These are phyloP conservation scores for Collybia sordida DNA, from an alignment of 768 basidiomycete species.

Conservation along the genomic window DNA sequence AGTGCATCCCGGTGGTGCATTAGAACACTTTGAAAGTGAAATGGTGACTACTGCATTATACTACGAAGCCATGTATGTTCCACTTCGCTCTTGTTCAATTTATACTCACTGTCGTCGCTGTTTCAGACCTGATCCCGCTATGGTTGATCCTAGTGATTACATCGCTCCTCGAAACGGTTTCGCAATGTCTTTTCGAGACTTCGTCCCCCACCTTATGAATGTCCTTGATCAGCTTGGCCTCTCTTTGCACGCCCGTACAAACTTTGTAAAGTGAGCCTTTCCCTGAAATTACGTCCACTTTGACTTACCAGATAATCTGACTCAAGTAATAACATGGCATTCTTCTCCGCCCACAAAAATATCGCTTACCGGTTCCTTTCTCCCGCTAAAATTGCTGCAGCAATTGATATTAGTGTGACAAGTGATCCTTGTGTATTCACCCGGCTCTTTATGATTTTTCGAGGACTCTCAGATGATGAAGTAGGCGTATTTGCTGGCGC, in stretches of 20 bases:
- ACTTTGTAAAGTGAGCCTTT: slow-evolving; percentile 69
- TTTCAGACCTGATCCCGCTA: slow-evolving; percentile 70
- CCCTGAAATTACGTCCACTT: neutral
- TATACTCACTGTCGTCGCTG: slow-evolving; percentile 2
- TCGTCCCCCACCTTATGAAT: slow-evolving; percentile 75
- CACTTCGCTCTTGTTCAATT: neutral
- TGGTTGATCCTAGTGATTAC: slow-evolving; percentile 78
- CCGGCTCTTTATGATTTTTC: slow-evolving; percentile 83
- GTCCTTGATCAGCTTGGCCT: slow-evolving; percentile 86
- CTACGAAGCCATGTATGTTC: slow-evolving; percentile 79
- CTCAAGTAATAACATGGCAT: slow-evolving; percentile 69
- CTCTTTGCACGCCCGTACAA: slow-evolving; percentile 78
- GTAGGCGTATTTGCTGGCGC: slow-evolving; percentile 70
- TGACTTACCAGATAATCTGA: neutral
- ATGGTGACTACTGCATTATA: slow-evolving; percentile 79
- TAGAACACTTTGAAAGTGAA: slow-evolving; percentile 85
- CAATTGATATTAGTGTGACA: slow-evolving; percentile 86
- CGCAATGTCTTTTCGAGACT: slow-evolving; percentile 81
- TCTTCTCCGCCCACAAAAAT: slow-evolving; percentile 77
- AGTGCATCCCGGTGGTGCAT: slow-evolving; percentile 80
- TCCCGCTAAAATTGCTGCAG: slow-evolving; percentile 75
- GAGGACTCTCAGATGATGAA: slow-evolving; percentile 81
- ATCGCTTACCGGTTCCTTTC: slow-evolving; percentile 89
- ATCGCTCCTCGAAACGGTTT: slow-evolving; percentile 82
- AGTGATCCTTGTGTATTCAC: slow-evolving; percentile 80